Conservation (phyloP, 2,329 filamentous ascomycete genomes). For the Uncinocarpus reesii region DNA sequence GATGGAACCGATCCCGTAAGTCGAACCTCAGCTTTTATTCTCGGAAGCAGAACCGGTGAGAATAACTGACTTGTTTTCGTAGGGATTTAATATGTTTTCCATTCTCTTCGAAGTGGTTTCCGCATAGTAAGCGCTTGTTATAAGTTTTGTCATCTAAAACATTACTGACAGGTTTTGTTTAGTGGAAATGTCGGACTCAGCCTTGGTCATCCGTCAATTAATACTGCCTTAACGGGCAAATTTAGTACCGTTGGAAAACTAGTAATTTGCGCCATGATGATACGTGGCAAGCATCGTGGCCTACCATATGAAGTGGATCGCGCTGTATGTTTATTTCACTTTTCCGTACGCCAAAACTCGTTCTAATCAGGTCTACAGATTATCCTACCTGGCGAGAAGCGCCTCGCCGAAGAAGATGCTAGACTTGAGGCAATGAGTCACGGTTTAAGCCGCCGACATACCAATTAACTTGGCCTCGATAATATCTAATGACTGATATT, state of each 20-base stretch:
- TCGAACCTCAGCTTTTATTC: not conserved
- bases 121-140: slow-evolving; percentile 27
- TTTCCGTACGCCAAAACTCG: not conserved
- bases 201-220: slow-evolving; percentile 25
- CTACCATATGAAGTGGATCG: slow-evolving; percentile 47
- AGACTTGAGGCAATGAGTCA: slow-evolving; percentile 6
- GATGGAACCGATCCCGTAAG: slow-evolving; percentile 21
- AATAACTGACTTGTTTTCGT: not conserved
- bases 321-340: slow-evolving; percentile 19
- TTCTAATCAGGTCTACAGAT: slow-evolving; percentile 10
- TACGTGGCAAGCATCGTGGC: slow-evolving; percentile 46
- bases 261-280: slow-evolving; percentile 47
- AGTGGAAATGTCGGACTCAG: slow-evolving; percentile 30
- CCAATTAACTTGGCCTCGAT: slow-evolving; percentile 11
- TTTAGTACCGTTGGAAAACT: slow-evolving; percentile 44
- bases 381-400: slow-evolving; percentile 14
- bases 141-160: no score
- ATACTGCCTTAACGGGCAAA: slow-evolving; percentile 31
- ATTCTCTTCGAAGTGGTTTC: slow-evolving; percentile 38
- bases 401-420: slow-evolving; percentile 10
- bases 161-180: not conserved
- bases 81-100: slow-evolving; percentile 16
- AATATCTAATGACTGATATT: no score
- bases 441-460: slow-evolving; percentile 9
- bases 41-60: not conserved